A percentile compares a stretch with the other conserved stretches of the same genome.
Conservation (phyloP, 139 green algal species). For the Chlorella sp. region DNA sequence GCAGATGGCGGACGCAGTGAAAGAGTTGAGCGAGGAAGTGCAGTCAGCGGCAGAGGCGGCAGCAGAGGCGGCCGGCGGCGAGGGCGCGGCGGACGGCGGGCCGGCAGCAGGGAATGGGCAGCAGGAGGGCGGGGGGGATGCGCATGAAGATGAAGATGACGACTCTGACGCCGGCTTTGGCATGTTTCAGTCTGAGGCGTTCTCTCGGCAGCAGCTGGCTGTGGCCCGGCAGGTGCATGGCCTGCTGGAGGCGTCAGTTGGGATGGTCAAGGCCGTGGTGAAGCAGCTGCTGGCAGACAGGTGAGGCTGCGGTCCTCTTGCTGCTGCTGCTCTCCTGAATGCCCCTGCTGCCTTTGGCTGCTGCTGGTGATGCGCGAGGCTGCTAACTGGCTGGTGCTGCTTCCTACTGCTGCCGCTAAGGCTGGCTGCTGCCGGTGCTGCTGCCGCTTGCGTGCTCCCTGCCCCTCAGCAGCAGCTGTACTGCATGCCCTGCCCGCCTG, state of each 20-base stretch:
- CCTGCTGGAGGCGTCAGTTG: neutral
- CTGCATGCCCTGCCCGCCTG: no score
- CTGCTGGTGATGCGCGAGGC: no score
- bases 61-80: neutral
- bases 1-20: constrained; percentile 20
- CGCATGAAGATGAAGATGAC: neutral
- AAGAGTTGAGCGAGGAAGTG: neutral
- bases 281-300: constrained; percentile 7
- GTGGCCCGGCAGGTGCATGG: neutral
- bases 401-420: neutral
- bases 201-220: neutral
- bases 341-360: no score
- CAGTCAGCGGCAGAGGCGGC: neutral
- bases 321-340: no score
- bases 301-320: no score
- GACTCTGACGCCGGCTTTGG: constrained; percentile 17
- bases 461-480: no score
- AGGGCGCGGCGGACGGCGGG: neutral
- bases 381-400: no score
- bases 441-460: no score
- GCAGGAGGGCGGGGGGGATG: neutral
- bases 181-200: neutral
- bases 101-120: neutral
- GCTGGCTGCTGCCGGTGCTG: no score
- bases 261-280: neutral